Conservation (phyloP, 805 yeast genomes). For the Metschnikowia kofuensis region DNA sequence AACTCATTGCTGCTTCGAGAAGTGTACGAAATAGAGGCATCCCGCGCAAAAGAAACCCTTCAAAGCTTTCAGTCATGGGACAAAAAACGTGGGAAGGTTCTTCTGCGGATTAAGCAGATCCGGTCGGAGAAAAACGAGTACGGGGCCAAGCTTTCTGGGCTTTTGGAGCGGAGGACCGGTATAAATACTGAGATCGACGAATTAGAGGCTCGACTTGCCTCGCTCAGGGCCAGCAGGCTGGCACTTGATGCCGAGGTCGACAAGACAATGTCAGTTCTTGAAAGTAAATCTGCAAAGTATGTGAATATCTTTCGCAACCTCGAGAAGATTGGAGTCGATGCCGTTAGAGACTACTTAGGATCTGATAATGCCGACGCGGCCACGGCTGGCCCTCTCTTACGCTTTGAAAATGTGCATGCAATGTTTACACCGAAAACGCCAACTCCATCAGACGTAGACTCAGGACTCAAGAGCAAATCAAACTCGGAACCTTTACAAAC, state of each 20-base stretch:
- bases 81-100: constrained; percentile 29
- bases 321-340: constrained; percentile 36
- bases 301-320: constrained; percentile 39
- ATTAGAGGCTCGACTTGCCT: constrained; percentile 33
- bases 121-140: constrained; percentile 39
- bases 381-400: constrained; percentile 5
- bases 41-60: constrained; percentile 24
- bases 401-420: constrained; percentile 11
- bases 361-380: constrained; percentile 1
- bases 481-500: background rate
- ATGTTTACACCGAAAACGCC: constrained; percentile 1
- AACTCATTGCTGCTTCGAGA: constrained; percentile 45
- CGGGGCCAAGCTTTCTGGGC: constrained; percentile 38
- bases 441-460: too few relatives aligned
- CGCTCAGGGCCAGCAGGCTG: constrained; percentile 32
- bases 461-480: too few relatives aligned
- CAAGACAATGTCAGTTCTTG: constrained; percentile 48
- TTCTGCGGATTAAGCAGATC: constrained; percentile 35
- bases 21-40: constrained; percentile 39
- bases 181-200: constrained; percentile 38
- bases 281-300: constrained; percentile 45
- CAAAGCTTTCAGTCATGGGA: constrained; percentile 41
- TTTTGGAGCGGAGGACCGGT: constrained; percentile 30
- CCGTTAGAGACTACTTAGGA: constrained; percentile 27
- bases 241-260: constrained; percentile 38